phyloP scores from a whole-genome alignment of 2,329 filamentous ascomycete genomes.

The Xylaria multiplex region DNA sequence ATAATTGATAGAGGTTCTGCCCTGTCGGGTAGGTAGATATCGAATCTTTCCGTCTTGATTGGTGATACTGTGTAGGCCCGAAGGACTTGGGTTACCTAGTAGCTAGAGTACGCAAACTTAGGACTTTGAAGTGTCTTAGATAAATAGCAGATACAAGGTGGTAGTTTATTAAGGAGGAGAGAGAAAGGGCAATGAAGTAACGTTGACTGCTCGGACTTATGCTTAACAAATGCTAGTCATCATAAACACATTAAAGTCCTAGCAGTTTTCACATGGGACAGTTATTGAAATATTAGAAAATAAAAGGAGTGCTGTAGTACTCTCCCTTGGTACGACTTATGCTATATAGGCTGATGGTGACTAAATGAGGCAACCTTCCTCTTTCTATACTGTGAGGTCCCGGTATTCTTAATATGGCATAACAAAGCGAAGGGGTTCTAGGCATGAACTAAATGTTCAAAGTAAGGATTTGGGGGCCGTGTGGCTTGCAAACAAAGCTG shows the following conservation, averaged over 20 bases:
- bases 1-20: neutral
- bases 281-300: neutral
- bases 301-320: neutral
- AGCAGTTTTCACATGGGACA: neutral
- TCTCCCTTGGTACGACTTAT: neutral
- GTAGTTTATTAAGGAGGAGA: no score
- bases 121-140: no score
- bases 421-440: neutral
- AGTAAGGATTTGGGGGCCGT: neutral
- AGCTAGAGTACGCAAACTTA: no score
- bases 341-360: neutral
- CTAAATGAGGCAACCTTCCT: constrained; percentile 9
- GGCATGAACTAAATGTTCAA: neutral
- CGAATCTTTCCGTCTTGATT: no score
- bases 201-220: no score
- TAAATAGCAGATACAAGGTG: no score
- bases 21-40: no score
- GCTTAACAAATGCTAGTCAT: neutral
- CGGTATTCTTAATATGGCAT: neutral
- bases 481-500: neutral
- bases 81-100: no score
- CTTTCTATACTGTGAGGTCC: neutral
- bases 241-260: neutral
- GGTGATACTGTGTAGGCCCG: no score
- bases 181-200: no score